These are phyloP conservation scores for Spinacia oleracea DNA, from an alignment of 179 eudicot genomes.

Conservation along the genomic window DNA sequence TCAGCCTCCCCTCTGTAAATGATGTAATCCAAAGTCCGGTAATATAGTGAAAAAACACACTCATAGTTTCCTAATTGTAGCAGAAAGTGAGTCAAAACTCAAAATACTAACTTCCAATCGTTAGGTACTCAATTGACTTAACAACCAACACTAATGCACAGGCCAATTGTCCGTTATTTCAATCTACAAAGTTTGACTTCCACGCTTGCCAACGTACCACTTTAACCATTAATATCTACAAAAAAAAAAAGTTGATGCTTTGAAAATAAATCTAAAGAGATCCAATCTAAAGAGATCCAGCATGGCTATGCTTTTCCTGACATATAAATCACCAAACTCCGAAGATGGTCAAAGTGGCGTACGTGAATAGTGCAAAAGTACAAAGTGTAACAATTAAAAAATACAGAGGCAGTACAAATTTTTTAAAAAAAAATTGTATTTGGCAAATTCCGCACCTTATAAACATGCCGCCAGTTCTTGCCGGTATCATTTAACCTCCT, in stretches of 20 bases:
- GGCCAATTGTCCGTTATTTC: neutral
- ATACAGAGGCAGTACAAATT: neutral
- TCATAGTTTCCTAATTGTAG: neutral
- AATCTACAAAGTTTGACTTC: too few species aligned
- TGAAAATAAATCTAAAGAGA: too few species aligned
- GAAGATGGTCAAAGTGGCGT: too few species aligned
- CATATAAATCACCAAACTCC: too few species aligned
- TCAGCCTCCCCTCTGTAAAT: neutral
- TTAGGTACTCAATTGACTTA: neutral
- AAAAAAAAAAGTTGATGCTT: too few species aligned
- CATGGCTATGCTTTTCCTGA: too few species aligned
- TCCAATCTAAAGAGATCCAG: too few species aligned
- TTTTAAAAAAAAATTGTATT: neutral
- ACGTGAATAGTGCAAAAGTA: neutral
- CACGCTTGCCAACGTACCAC: too few species aligned
- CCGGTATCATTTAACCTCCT: conserved; percentile 93
- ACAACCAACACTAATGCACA: neutral
- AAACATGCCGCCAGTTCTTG: conserved; percentile 98
- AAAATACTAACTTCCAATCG: neutral
- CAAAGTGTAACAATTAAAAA: neutral
- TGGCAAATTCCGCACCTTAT: conserved; percentile 53
- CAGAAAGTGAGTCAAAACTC: neutral
- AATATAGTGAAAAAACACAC: neutral
- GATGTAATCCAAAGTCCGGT: neutral
- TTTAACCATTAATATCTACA: too few species aligned